Evolutionary conservation across 148 eudicot genomes (phyloP), one percentile per base, ranked within the genome.

Genomic region (Vaccinium corymbosum): DNA sequence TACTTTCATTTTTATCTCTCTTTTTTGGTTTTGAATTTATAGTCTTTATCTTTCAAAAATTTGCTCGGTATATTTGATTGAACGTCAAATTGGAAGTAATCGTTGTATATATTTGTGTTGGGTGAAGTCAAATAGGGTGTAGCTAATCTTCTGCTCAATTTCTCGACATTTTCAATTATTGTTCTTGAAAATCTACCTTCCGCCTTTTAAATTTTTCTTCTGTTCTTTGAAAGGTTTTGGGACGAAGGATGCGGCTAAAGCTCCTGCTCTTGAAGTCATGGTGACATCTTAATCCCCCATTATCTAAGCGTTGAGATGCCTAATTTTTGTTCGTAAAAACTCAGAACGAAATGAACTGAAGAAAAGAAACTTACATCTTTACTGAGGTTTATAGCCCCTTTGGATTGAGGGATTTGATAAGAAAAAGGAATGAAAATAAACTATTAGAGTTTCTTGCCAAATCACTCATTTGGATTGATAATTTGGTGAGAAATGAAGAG

Each of bases 241-340:
- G 3, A 25, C 83, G 48, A 72, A 83, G 22, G 79, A 76, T 59
- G 83, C 50, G 66, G 84, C 61, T 29, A 72, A 38, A 79, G 86
- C 84, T 71, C 73, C 86, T 56, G 73, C 87, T 27, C 48, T 90
- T 83, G 84, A 72, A 59, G 85, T 89, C 50, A 89, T 89, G 94
- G 92, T 92, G 64, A 61, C 70, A 53, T 66, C 66, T 61, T 25
- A 29, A 80, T 85, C 80, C 62, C 79, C 7, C 68, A 17, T 66
- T 3, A 14, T 7, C 48, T 81, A 19, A 49, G 27, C 52, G 16
- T 76, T 27, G 2, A 68, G 25, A 35, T 14, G 20, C 3, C 62
- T 4, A 82, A 3, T 71, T 3, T 3, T 48, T 83, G 17, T 83
- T 46, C 6, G 16, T 48, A 10, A 32, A 32, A n/a, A 35, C 14